These are phyloP conservation scores for Talaromyces borbonicus DNA, from an alignment of 495 filamentous ascomycete species.

Conservation along the genomic window DNA sequence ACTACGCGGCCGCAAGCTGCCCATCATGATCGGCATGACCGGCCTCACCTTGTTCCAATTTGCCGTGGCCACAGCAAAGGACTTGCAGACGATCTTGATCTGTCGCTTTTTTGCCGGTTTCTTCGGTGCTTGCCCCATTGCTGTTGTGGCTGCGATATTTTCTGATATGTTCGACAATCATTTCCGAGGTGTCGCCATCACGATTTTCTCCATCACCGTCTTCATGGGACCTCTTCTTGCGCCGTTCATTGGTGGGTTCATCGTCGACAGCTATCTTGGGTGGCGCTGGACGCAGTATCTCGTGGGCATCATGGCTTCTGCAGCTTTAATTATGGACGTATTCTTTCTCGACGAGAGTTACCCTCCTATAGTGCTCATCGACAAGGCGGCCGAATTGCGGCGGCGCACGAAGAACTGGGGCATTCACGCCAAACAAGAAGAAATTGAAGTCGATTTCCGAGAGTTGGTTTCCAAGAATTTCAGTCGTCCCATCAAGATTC, in stretches of 20 bases:
- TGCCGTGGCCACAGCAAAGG: constrained; percentile 61
- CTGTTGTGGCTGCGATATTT: constrained; percentile 81
- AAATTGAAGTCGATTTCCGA: constrained; percentile 75
- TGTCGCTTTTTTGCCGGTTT: constrained; percentile 76
- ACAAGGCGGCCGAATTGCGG: constrained; percentile 68
- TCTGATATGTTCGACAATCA: constrained; percentile 80
- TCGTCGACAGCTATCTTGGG: constrained; percentile 55
- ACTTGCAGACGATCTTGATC: constrained; percentile 73
- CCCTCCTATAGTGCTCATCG: constrained; percentile 66
- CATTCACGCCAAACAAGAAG: constrained; percentile 88
- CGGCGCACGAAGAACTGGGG: constrained; percentile 84
- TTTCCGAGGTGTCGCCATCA: constrained; percentile 64
- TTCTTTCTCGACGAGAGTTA: constrained; percentile 77
- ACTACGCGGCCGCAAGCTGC: constrained; percentile 48
- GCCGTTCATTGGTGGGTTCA: constrained; percentile 81
- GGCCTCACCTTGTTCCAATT: constrained; percentile 71
- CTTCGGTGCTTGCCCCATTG: constrained; percentile 65
- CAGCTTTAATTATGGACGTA: constrained; percentile 58
- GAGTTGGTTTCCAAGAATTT: constrained; percentile 81
- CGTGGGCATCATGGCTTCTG: constrained; percentile 63
- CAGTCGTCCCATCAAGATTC: constrained; percentile 64
- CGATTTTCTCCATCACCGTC: constrained; percentile 70
- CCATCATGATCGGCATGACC: constrained; percentile 63
- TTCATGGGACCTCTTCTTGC: constrained; percentile 75
- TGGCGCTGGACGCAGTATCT: constrained; percentile 86